Evolutionary conservation across 352 stramenopile genomes (phyloP), one percentile per base, ranked within the genome.

Genomic region (Globisporangium acanthophoron): DNA sequence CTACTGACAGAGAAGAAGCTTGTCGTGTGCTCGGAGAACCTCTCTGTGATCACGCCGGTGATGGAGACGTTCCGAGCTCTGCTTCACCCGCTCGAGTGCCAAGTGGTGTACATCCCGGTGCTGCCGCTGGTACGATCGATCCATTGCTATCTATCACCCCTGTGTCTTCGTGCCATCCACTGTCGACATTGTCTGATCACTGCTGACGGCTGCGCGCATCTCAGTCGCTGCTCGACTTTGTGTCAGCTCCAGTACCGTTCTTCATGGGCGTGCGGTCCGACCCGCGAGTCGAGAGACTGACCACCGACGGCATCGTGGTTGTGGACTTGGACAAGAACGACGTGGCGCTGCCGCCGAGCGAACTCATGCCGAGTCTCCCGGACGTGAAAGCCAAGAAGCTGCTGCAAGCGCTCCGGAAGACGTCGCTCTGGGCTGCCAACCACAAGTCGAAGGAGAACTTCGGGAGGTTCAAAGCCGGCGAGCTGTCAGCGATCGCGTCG

Each of bases 51-150:
- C 46, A 87, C 79, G 0, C 81, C 80, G 13, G 69, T 82, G 11
- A 69, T 74, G 0, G 79, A 92, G 59, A 92, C 81, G 0, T 67
- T 92, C 15, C 66, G 77, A 24, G 77, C 76, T 18, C 54, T 92
- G 45, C 60, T 88, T 0, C 64, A 83, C 49, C 81, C 81, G 5
- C 88, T 92, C 29, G 77, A 86, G 24, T 87, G 64, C 16, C 81
- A 88, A 64, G 73, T 86, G 40, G 81, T 92, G 11, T 92, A 92
- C 57, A 88, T 92, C 18, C 81, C 81, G 0, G 66, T 90, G 27
- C 69, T 92, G 21, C 76, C 80, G 16, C 49, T 85, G 58, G 80
- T 88, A 76, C 35, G 31, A 12, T 39, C 33, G 33, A 39, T 39
- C 33, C 4, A 35, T 12, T 43, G 37, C 37, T 43, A 15, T 15